Percentiles rank a stretch among this genome's conserved stretches.
Conservation (phyloP, 768 basidiomycete genomes). For the Ramaria sp. region DNA sequence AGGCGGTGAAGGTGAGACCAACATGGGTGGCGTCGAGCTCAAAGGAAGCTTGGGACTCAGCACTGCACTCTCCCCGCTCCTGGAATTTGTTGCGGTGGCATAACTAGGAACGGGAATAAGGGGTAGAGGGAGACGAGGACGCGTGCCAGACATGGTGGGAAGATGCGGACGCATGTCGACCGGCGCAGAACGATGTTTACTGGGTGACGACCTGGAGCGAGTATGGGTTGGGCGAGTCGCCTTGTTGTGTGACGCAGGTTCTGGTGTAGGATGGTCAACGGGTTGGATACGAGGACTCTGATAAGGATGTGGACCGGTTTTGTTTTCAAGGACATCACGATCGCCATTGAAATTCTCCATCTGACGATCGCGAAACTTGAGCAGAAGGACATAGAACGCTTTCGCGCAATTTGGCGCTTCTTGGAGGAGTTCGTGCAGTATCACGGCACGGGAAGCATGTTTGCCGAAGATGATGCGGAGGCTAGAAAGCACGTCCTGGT, state of each 20-base stretch:
- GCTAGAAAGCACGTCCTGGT: constrained; percentile 67
- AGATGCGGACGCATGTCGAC: constrained; percentile 26
- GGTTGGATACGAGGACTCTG: constrained; percentile 5
- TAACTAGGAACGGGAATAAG: not conserved
- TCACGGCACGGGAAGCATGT: constrained; percentile 47
- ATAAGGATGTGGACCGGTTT: not conserved
- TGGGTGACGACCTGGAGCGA: constrained; percentile 12
- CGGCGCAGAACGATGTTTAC: constrained; percentile 15
- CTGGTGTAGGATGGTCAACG: constrained; percentile 1
- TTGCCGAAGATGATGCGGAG: constrained; percentile 79
- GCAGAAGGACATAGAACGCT: constrained; percentile 80
- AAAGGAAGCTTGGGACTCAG: not conserved
- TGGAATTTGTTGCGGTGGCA: not conserved
- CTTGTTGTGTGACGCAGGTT: constrained; percentile 20
- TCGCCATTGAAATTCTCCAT: constrained; percentile 41
- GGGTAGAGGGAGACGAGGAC: constrained; percentile 14
- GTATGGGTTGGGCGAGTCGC: constrained; percentile 11
- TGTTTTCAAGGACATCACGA: not conserved
- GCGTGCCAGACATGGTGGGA: constrained; percentile 42
- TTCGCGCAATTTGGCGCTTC: constrained; percentile 71
- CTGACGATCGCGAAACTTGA: constrained; percentile 59
- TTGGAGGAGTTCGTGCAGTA: constrained; percentile 54
- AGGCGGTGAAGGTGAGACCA: too few species aligned
- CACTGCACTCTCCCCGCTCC: not conserved
- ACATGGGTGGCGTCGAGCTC: not conserved